Evolutionary conservation across 2,329 filamentous ascomycete genomes (phyloP).

Genomic region (Didymellaceae sp.): DNA sequence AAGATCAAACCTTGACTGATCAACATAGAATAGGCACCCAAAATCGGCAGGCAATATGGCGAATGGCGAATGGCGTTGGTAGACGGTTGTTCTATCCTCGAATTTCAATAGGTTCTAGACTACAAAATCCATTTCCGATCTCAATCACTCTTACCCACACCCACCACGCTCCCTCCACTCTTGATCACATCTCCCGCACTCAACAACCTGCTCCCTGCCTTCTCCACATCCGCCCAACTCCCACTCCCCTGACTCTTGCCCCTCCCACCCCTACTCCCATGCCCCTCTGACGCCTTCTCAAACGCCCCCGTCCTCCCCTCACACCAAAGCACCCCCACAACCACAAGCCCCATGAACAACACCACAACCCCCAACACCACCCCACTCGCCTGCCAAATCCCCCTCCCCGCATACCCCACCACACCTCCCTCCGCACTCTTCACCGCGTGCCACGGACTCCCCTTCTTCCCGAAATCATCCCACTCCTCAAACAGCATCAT

Average conservation of each 20-base stretch:
- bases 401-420: slow-evolving; percentile 28
- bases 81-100: not conserved
- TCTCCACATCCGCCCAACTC: slow-evolving; percentile 29
- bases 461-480: slow-evolving; percentile 39
- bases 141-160: slow-evolving; percentile 45
- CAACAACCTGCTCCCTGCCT: slow-evolving; percentile 29
- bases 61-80: not conserved
- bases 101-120: not conserved
- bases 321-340: slow-evolving; percentile 37
- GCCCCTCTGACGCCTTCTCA: slow-evolving; percentile 35
- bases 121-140: not conserved
- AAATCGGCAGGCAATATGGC: too few relatives aligned
- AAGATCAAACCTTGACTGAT: not conserved
- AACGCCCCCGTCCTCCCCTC: slow-evolving; percentile 38
- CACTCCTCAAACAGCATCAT: slow-evolving; percentile 40
- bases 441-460: slow-evolving; percentile 31
- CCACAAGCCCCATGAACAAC: slow-evolving; percentile 33
- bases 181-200: slow-evolving; percentile 38
- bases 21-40: too few relatives aligned
- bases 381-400: slow-evolving; percentile 34
- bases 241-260: slow-evolving; percentile 17
- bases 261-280: slow-evolving; percentile 16
- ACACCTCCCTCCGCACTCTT: slow-evolving; percentile 18
- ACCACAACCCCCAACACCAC: slow-evolving; percentile 32
- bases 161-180: slow-evolving; percentile 35